Conservation (phyloP, 371 early-diverging fungal genomes). For the Zychaea mexicana region DNA sequence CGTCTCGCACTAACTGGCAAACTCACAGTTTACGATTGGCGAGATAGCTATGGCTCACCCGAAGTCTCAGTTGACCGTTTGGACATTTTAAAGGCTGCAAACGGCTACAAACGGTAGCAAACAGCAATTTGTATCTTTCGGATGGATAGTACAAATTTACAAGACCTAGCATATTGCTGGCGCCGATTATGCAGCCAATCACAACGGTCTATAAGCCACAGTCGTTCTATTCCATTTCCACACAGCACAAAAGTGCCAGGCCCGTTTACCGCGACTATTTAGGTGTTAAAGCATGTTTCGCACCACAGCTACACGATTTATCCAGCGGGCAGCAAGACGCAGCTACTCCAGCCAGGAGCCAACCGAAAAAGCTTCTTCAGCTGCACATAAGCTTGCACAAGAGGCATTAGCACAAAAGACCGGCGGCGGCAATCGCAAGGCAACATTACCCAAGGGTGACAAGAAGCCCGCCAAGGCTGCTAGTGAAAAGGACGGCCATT, state of each 20-base stretch:
- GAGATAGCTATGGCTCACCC: too few species aligned
- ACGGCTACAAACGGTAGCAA: too few species aligned
- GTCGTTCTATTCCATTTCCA: too few species aligned
- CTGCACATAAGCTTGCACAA: slow-evolving; percentile 37
- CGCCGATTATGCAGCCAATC: too few species aligned
- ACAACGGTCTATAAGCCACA: too few species aligned
- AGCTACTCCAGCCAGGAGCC: slow-evolving; percentile 26
- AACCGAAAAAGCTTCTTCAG: slow-evolving; percentile 16
- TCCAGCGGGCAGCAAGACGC: slow-evolving; percentile 11
- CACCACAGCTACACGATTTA: slow-evolving; percentile 10
- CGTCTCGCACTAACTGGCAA: too few species aligned
- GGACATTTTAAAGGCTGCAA: too few species aligned
- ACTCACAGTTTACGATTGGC: too few species aligned
- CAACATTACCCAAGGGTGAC: slow-evolving; percentile 52
- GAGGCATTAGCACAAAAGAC: slow-evolving; percentile 48
- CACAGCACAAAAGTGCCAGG: background rate
- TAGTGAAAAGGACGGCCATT: slow-evolving; percentile 22
- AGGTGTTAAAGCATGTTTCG: slow-evolving; percentile 10
- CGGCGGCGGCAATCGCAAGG: slow-evolving; percentile 24
- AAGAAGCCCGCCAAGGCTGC: slow-evolving; percentile 52
- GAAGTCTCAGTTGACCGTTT: too few species aligned
- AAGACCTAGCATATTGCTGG: too few species aligned
- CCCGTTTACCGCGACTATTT: background rate
- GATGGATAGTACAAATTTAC: too few species aligned
- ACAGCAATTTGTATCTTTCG: too few species aligned